Evolutionary conservation across 805 yeast species (phyloP), one percentile per base, ranked within the genome.

Genomic region (Wickerhamomyces sydowiorum): DNA sequence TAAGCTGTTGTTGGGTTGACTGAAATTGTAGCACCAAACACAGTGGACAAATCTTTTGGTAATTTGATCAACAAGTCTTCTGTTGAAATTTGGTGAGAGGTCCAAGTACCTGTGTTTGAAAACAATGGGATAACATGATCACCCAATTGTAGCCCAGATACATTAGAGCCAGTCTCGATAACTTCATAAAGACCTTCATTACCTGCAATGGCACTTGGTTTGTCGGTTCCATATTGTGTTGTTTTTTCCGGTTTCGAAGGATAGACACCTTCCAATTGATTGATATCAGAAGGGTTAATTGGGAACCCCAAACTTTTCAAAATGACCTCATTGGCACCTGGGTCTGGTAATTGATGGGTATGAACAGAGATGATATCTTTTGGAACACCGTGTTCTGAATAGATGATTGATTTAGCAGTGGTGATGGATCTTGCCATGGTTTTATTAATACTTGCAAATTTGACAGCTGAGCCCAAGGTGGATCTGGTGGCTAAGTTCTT

Each of bases 1-100:
- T 80, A 87, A 0, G 98, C 99, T 9, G 96, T 87, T 38, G 86
- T 75, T 4, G 99, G 97, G 61, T 93, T 93, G 38, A 93, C 98
- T 6, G 88, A 70, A 23, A 91, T 78, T 5, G 97, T 89, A 10
- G 97, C 96, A 18, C 93, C 96, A 45, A 82, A 80, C 46, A 69
- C 70, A 14, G 72, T 51, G 14, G 73, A 60, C 14, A 83, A 60
- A 39, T 77, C 78, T 19, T 64, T 62, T 23, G 66, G 61, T 38
- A 90, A 64, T 52, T 73, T 73, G 53, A 78, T 73, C 57, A 88
- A 68, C 24, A 78, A 71, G 1, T 65, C 59, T 13, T 73, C 74
- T 2, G 58, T 60, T 7, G 81, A 75, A 37, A 82, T 59, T 9
- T 85, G 81, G 50, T 83, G 86, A 3, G 91, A 77, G 47, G 95